Evolutionary conservation across 2,329 filamentous ascomycete species (phyloP), one percentile per base, ranked within the genome.

Genomic region (Bipolaris victoriae): DNA sequence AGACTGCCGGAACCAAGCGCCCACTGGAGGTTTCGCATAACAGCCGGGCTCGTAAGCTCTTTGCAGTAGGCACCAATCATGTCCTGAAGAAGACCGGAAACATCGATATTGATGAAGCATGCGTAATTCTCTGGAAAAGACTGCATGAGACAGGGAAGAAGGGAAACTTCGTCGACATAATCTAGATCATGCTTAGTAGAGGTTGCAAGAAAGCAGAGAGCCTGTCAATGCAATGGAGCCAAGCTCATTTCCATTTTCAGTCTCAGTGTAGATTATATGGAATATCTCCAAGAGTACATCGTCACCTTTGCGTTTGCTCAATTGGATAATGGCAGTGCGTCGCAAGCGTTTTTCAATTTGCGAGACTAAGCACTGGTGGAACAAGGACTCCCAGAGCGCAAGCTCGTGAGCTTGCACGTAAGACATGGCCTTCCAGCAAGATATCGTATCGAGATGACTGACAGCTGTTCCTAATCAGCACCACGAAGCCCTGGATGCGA

Each of bases 341-440:
- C 62, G 52, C 24, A 74, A 33, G n/a, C 47, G 45, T 10, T 66
- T 49, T 16, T 61, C 46, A 18, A 76, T 48, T 15, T 60, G 57
- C 7, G 51, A 57, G 20, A 65, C 63, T 13, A 76, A 49, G 13
- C 64, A 62, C 13, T 56, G 36, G 31, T 60, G 57, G 41, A 76
- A 66, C 16, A 69, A 45, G 2, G 57, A 57, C 37, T 77, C 71
- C 76, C 74, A 77, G 31, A 66, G 60, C 2, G 48, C 29, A 40
- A 77, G 54, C 52, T 77, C 76, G 9, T 49, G 20, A 26, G 71
- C 70, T 49, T 73, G 71, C 5, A 57, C 18, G 11, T 58, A 49
- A 3, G 68, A 69, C 3, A 77, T 47, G 5, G 67, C 65, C 55
- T 72, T 77, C 76, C 76, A 78, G 43, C 68, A 75, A 6, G 71